A percentile compares a stretch with the other conserved stretches of the same genome.
phyloP scores from a whole-genome alignment of 2,329 filamentous ascomycete genomes.

The Penicillium sp. region DNA sequence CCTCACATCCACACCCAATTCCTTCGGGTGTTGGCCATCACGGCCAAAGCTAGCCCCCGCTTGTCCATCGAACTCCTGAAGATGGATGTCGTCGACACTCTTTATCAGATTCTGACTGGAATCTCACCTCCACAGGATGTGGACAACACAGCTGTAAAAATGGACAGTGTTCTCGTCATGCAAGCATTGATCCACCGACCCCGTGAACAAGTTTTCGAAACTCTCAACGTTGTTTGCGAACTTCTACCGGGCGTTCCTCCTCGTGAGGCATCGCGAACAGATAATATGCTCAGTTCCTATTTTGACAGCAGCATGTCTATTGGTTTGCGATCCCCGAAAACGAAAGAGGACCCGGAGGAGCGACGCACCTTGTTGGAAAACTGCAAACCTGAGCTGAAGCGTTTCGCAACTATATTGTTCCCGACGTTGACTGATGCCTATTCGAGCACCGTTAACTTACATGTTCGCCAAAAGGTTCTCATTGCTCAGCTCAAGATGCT shows the following conservation, averaged over 20 bases:
- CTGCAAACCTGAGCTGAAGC: constrained; percentile 81
- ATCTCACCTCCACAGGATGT: constrained; percentile 81
- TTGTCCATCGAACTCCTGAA: constrained; percentile 87
- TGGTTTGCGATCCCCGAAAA: constrained; percentile 29
- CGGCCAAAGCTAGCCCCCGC: constrained; percentile 77
- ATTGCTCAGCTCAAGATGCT: constrained; percentile 97
- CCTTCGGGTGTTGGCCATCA: constrained; percentile 82
- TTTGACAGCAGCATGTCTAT: constrained; percentile 45
- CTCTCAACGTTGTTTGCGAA: constrained; percentile 94
- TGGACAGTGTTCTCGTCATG: constrained; percentile 97
- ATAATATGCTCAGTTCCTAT: constrained; percentile 43
- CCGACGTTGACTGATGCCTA: constrained; percentile 95
- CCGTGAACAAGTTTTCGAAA: constrained; percentile 93
- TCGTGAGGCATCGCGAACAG: constrained; percentile 48
- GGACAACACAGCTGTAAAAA: constrained; percentile 52
- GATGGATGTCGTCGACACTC: constrained; percentile 92
- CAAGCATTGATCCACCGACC: constrained; percentile 94
- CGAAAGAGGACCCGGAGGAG: constrained; percentile 62
- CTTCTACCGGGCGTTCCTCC: constrained; percentile 70
- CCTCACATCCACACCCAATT: constrained; percentile 95
- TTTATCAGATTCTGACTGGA: constrained; percentile 95
- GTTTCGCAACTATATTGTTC: constrained; percentile 87
- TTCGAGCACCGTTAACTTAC: constrained; percentile 93
- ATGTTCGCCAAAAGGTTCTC: constrained; percentile 88
- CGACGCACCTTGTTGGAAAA: constrained; percentile 71